Evolutionary conservation across 2,329 filamentous ascomycete species (phyloP).

Genomic region (Dactylellina leptospora): DNA sequence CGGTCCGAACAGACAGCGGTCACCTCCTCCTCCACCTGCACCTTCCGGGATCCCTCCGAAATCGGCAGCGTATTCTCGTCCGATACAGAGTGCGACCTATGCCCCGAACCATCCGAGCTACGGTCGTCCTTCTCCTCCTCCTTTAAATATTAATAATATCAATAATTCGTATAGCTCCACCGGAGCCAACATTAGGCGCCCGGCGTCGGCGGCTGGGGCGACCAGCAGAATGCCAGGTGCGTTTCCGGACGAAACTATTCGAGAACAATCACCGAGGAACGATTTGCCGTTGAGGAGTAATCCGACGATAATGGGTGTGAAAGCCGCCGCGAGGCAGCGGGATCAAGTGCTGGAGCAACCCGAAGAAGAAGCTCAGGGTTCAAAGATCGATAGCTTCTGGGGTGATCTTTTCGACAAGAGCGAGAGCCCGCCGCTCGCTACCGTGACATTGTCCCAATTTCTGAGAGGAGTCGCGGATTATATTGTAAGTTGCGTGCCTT

Average conservation of each 20-base stretch:
- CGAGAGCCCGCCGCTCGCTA: slow-evolving; percentile 53
- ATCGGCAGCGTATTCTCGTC: slow-evolving; percentile 14
- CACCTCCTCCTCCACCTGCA: slow-evolving; percentile 14
- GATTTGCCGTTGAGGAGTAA: slow-evolving; percentile 37
- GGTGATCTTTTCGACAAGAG: slow-evolving; percentile 50
- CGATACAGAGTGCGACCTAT: slow-evolving; percentile 49
- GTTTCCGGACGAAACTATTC: slow-evolving; percentile 40
- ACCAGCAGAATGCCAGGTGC: slow-evolving; percentile 49
- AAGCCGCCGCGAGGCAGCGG: slow-evolving; percentile 38
- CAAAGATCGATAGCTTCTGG: slow-evolving; percentile 45
- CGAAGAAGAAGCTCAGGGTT: slow-evolving; percentile 33
- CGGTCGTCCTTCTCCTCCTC: slow-evolving; percentile 44
- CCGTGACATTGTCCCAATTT: slow-evolving; percentile 53
- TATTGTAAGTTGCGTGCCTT: slow-evolving; percentile 51
- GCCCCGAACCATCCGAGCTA: slow-evolving; percentile 47
- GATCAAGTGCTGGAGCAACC: slow-evolving; percentile 44
- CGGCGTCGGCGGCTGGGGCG: slow-evolving; percentile 36
- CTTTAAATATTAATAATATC: slow-evolving; percentile 31
- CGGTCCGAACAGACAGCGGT: slow-evolving; percentile 30
- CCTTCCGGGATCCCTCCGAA: slow-evolving; percentile 18
- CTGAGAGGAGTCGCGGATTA: slow-evolving; percentile 56
- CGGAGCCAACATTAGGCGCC: slow-evolving; percentile 30
- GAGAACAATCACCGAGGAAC: slow-evolving; percentile 36
- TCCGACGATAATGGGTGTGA: slow-evolving; percentile 33
- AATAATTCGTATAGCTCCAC: slow-evolving; percentile 32